Base-by-base conservation (phyloP, 371 early-diverging fungal species). In the Capillidium heterosporum region DNA sequence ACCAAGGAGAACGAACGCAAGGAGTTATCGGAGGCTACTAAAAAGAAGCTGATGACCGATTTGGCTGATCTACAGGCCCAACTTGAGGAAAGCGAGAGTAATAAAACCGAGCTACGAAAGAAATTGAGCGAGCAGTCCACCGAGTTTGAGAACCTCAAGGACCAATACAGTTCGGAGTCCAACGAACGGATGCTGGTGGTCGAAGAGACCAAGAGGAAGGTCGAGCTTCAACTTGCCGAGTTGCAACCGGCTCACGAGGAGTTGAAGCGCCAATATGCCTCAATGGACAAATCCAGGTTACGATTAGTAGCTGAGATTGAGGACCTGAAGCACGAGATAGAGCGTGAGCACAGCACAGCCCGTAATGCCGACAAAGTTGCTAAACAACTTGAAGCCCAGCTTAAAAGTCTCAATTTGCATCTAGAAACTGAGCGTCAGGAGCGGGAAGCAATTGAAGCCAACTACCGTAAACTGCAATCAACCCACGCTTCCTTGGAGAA, bases 121-220 rank as follows among this genome's bases (percentile, higher is more conserved):
- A 71, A 72, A 61, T 68, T 81, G 13, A 60, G 72, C 1, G 58
- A 65, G 10, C 84, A 85, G 66, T 64, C 71, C 11, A 61, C 71
- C 10, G 88, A 88, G 65, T 62, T 82, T 31, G 86, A 87, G 26
- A 68, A 71, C 15, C 63, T 85, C 54, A 74, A 78, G 59, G 87
- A 85, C 48, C 65, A 68, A 58, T 79, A 72, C 69, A 65, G 68
- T 56, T 67, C 74, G 44, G 83, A 84, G 52, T 68, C 76, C 0
- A 56, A 65, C 2, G 71, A 63, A 44, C 74, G 77, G 21, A 67
- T 65, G 31, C 63, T 70, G 13, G 81, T 75, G 63, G 71, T 81
- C 5, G 85, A 87, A 43, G 81, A 82, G 44, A 70, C 73, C 24
- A 69, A 74, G 53, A 67, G 71, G 35, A 72, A 71, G 48, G 62